Evolutionary conservation across 129 eudicot genomes (phyloP).

Genomic region (Flaveria sonorensis): DNA sequence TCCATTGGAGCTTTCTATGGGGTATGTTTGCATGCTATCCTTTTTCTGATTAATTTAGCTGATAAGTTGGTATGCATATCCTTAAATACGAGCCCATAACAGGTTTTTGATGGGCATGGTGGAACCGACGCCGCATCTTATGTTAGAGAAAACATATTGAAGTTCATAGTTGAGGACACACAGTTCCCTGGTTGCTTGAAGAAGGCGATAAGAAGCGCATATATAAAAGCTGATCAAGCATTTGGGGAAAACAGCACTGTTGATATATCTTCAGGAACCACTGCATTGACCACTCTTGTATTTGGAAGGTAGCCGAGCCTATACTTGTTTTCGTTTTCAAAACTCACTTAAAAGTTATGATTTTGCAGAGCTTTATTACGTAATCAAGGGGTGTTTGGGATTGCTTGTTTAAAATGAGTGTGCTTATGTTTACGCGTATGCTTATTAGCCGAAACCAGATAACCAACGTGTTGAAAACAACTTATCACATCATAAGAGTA

Average conservation of each 20-base stretch:
- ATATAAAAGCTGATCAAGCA: slow-evolving; percentile 78
- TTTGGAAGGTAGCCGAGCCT: slow-evolving; percentile 66
- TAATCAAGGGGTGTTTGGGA: too few species aligned
- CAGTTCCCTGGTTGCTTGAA: slow-evolving; percentile 66
- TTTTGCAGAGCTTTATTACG: too few species aligned
- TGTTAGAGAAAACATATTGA: slow-evolving; percentile 66
- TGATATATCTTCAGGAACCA: slow-evolving; percentile 90
- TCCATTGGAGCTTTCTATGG: slow-evolving; percentile 89
- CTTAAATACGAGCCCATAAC: neutral
- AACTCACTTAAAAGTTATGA: too few species aligned
- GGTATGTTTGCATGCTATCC: slow-evolving; percentile 27
- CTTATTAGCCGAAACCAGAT: too few species aligned
- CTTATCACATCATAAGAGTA: too few species aligned
- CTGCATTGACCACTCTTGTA: slow-evolving; percentile 75
- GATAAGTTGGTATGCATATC: neutral
- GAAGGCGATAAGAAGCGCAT: slow-evolving; percentile 75
- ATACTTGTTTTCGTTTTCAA: slow-evolving; percentile 12
- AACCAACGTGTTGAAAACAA: too few species aligned
- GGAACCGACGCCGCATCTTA: slow-evolving; percentile 86
- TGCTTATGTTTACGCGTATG: too few species aligned
- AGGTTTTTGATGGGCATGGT: slow-evolving; percentile 99
- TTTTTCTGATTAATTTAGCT: neutral
- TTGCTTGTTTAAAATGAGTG: too few species aligned
- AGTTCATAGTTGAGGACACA: slow-evolving; percentile 70
- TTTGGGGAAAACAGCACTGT: slow-evolving; percentile 67